Base-by-base conservation (phyloP, 2,329 filamentous ascomycete genomes). In the Neofusicoccum kwambonambiense region DNA sequence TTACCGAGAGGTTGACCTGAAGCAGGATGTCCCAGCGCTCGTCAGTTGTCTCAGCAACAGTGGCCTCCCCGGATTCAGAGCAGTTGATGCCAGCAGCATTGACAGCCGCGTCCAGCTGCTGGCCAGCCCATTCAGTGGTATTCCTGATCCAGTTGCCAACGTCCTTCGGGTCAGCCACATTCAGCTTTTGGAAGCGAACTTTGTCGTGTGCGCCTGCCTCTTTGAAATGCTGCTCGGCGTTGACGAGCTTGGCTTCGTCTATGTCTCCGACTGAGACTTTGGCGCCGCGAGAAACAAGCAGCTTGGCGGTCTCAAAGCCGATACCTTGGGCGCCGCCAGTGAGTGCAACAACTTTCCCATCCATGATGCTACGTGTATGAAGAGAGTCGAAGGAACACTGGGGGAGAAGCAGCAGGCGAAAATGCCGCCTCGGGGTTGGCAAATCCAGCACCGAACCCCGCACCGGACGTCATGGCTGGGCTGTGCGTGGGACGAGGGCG, bases 31-130 rank as follows among this genome's bases (percentile, higher is more conserved):
- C 52, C 72, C 75, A 78, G 35, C 77, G 73, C 19, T 74, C 74
- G 58, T 77, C 73, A 1, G 77, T 62, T 0, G 67, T 65, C 13
- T 69, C 72, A 2, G 72, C 65, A 2, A 74, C 73, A 66, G 75
- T 73, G 52, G 83, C 83, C 9, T 78, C 77, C 4, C 79, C 67
- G 64, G 45, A 39, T 5, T 65, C 45, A 11, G 54, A 47, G 12
- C 54, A 52, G 4, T 75, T 75, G 67, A 76, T 73, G 49, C 84
- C 83, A 4, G 78, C 78, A 4, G 79, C 65, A 65, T 80, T 80
- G 11, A 75, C 78, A 0, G 76, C 77, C 3, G 76, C 77, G 58
- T 79, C 75, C 6, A 79, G 70, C 13, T 31, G 27, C 27, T 67
- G 71, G 4, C 75, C 75, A 27, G 76, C 78, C n/a, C 64, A 68